Conservation (phyloP, 2,329 filamentous ascomycete species). For the Nemania diffusa region DNA sequence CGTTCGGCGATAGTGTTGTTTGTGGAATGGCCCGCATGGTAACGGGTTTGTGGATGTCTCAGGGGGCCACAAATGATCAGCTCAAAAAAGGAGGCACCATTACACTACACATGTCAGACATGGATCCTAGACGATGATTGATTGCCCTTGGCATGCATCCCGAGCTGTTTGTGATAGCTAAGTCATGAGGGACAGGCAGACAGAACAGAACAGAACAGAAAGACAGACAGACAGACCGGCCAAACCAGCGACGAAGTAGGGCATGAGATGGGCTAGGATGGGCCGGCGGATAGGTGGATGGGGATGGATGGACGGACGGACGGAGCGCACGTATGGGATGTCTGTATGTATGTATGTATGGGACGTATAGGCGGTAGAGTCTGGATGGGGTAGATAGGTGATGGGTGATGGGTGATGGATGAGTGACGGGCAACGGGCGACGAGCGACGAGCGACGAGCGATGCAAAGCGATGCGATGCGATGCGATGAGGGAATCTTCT, state of each 20-base stretch:
- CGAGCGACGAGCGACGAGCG: slow-evolving; percentile 13
- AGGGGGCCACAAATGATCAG: slow-evolving; percentile 25
- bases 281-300: neutral
- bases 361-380: neutral
- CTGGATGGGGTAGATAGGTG: neutral
- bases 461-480: neutral
- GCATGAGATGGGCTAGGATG: slow-evolving; percentile 4
- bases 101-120: slow-evolving; percentile 33
- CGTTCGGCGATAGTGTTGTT: slow-evolving; percentile 27
- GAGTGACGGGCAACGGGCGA: neutral
- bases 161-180: slow-evolving; percentile 32
- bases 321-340: neutral
- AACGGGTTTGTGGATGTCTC: slow-evolving; percentile 29
- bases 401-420: slow-evolving; percentile 2
- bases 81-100: slow-evolving; percentile 22
- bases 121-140: slow-evolving; percentile 30
- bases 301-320: slow-evolving; percentile 13
- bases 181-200: slow-evolving; percentile 33
- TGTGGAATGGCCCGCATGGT: slow-evolving; percentile 32
- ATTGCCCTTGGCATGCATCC: slow-evolving; percentile 28
- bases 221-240: slow-evolving; percentile 5
- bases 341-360: neutral
- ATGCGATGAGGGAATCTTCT: slow-evolving; percentile 14
- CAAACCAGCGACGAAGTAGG: neutral
- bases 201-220: neutral